A percentile compares a stretch with the other conserved stretches of the same genome.
phyloP scores from a whole-genome alignment of 108 stramenopile species.

The Craspedostauros australis region DNA sequence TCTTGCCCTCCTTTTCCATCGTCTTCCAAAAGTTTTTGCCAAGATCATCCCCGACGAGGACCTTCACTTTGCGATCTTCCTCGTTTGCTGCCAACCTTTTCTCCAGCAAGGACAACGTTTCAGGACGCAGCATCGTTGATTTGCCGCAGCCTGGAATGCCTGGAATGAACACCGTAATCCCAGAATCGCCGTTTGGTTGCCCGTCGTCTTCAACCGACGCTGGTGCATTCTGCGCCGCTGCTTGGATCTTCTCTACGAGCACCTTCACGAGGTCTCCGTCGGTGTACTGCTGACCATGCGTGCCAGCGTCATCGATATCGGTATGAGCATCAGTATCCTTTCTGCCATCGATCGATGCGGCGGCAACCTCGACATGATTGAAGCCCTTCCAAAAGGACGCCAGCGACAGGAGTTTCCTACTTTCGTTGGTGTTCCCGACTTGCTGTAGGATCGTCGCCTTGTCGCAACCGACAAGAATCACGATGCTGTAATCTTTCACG shows the following conservation, averaged over 20 bases:
- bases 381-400: constrained; percentile 3
- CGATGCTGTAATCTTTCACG: constrained; percentile 2
- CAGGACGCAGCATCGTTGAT: constrained; percentile 39
- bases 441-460: constrained; percentile 25
- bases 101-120: constrained; percentile 6
- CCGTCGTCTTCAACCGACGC: constrained; percentile 1
- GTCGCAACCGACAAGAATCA: constrained; percentile 31
- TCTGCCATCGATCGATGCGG: not conserved
- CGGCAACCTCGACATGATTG: constrained; percentile 19
- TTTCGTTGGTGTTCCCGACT: not conserved
- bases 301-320: constrained; percentile 2
- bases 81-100: constrained; percentile 3
- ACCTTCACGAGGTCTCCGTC: not conserved
- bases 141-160: constrained; percentile 82
- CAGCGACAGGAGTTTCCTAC: not conserved
- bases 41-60: constrained; percentile 6
- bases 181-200: constrained; percentile 2
- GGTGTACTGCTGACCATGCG: not conserved
- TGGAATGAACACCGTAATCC: constrained; percentile 74
- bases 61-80: constrained; percentile 8
- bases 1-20: constrained; percentile 30
- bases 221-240: constrained; percentile 2
- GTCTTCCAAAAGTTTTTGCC: constrained; percentile 31
- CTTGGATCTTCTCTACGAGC: constrained; percentile 1
- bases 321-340: not conserved